Conservation (phyloP, 257 asterid species). For the Agastache rugosa region DNA sequence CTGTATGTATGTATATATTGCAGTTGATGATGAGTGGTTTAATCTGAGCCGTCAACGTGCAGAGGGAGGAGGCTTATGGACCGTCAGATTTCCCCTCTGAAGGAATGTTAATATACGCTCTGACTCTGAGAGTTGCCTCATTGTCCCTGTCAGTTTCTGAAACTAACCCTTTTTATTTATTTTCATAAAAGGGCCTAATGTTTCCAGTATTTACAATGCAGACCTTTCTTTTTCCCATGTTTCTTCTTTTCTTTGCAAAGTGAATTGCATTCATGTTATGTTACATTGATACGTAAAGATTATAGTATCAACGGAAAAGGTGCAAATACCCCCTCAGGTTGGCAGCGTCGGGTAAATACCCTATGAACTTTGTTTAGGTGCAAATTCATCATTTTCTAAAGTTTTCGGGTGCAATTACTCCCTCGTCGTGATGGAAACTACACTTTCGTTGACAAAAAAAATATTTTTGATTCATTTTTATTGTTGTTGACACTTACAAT, state of each 20-base stretch:
- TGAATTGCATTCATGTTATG: not conserved
- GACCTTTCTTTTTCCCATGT: not conserved
- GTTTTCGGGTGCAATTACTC: too few species aligned
- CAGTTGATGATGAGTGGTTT: slow-evolving; percentile 30
- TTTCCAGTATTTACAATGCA: not conserved
- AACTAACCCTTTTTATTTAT: not conserved
- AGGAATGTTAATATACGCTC: slow-evolving; percentile 50
- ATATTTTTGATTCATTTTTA: too few species aligned
- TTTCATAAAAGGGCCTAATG: not conserved
- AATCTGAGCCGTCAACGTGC: slow-evolving; percentile 36
- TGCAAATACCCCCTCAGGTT: too few species aligned
- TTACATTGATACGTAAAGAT: too few species aligned
- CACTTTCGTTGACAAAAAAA: too few species aligned
- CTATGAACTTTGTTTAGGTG: too few species aligned
- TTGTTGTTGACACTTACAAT: too few species aligned
- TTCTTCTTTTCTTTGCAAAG: not conserved
- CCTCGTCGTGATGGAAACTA: too few species aligned
- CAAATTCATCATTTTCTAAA: too few species aligned
- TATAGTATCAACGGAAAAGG: too few species aligned
- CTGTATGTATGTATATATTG: slow-evolving; percentile 7
- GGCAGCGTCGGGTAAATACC: too few species aligned
- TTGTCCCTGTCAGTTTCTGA: slow-evolving; percentile 44
- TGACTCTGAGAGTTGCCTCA: slow-evolving; percentile 52
- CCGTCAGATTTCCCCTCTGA: slow-evolving; percentile 45
- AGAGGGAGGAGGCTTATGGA: not conserved